A percentile compares a stretch with the other conserved stretches of the same genome.
phyloP scores from a whole-genome alignment of 2,329 filamentous ascomycete species.

The Trichophaea hybrida region DNA sequence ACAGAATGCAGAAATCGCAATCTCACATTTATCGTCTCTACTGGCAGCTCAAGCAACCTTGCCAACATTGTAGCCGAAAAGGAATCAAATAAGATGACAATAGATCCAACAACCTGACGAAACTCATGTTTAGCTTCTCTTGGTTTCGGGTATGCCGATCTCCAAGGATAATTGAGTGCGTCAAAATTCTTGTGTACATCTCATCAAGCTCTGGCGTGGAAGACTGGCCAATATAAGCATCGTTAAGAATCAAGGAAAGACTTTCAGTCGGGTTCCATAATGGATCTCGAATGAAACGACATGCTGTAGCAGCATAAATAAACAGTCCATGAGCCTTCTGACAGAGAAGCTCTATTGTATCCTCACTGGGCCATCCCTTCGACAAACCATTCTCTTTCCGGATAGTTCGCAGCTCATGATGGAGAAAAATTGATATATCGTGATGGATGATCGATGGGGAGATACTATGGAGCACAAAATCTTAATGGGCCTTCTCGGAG shows the following conservation, averaged over 20 bases:
- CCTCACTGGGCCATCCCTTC: constrained; percentile 20
- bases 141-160: neutral
- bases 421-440: constrained; percentile 26
- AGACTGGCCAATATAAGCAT: neutral
- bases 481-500: neutral
- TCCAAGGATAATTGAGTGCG: neutral
- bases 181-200: constrained; percentile 1
- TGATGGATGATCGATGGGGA: constrained; percentile 21
- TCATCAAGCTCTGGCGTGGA: neutral
- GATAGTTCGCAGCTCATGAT: constrained; percentile 17
- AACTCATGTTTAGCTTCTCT: neutral
- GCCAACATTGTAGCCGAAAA: constrained; percentile 21
- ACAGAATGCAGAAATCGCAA: constrained; percentile 25
- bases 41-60: constrained; percentile 17
- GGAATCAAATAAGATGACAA: constrained; percentile 21
- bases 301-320: constrained; percentile 27
- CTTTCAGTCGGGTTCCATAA: constrained; percentile 5
- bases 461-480: constrained; percentile 11
- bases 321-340: constrained; percentile 24
- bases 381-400: constrained; percentile 3
- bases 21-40: constrained; percentile 10
- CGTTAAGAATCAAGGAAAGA: constrained; percentile 1
- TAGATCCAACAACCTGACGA: constrained; percentile 16
- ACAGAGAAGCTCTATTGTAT: constrained; percentile 19
- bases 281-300: constrained; percentile 25